Base-by-base conservation (phyloP, 2,329 filamentous ascomycete genomes). In the Verticillium nubilum region DNA sequence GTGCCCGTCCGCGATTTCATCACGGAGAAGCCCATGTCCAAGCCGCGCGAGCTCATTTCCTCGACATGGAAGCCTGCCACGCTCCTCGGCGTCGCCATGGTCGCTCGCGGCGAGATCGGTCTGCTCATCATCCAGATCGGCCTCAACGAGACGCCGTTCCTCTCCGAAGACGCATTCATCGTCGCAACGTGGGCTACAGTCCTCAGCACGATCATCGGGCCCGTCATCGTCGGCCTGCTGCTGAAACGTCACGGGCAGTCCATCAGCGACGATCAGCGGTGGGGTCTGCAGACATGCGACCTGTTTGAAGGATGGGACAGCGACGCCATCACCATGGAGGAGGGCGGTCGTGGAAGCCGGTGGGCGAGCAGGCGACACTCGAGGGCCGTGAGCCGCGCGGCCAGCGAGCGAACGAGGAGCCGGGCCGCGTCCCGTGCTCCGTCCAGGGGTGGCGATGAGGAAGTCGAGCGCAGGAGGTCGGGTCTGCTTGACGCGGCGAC, bases 21-120 rank as follows among this genome's bases (percentile, higher is more conserved):
- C 19, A 58, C 25, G 23, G 42, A 57, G 47, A 57, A 61, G 33
- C 59, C 58, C 13, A 7, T 53, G 29, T 25, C 27, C 25, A 4
- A 17, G 54, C n/a, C 58, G 5, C 25, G 33, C 26, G 52, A 54
- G 19, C 55, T 63, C 50, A 37, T 60, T 17, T 53, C 50, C 23
- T 0, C 71, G 84, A 59, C 61, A 42, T 63, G 62, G 2, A 82
- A 85, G 60, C 82, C 84, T 0, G 75, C 81, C 1, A 72, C 78
- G 1, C 80, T 88, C 12, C 70, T 87, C 6, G 82, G 81, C 5
- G 70, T 78, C 42, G 84, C 83, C 4, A 86, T 87, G 83, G 78
- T 84, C 0, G 79, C 84, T 0, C 75, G 84, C 27, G 84, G 84
- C 4, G 85, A 87, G 65, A 83, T 87, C 28, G 84, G 84, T 0